These are phyloP conservation scores for Panaeolus cyanescens DNA, from an alignment of 768 basidiomycete genomes.

Conservation along the genomic window DNA sequence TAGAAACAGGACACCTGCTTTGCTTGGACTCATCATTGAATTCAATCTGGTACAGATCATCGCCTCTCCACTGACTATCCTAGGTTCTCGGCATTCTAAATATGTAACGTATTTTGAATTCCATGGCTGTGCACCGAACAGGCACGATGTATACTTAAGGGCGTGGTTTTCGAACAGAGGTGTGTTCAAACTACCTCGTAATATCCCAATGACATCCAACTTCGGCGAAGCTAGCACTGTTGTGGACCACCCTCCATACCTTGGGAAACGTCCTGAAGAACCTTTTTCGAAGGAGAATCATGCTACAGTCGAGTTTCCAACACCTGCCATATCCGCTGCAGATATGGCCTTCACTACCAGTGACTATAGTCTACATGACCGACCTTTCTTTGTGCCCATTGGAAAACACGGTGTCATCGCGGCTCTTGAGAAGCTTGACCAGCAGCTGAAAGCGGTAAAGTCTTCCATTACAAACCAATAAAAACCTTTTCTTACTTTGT, in stretches of 20 bases:
- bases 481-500: neutral
- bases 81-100: neutral
- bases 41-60: neutral
- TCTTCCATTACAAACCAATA: neutral
- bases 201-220: constrained; percentile 31
- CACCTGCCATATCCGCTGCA: constrained; percentile 12
- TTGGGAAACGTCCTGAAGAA: constrained; percentile 22
- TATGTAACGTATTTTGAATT: neutral
- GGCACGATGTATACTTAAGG: neutral
- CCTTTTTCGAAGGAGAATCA: constrained; percentile 9
- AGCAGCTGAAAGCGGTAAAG: constrained; percentile 53
- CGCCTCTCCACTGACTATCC: neutral
- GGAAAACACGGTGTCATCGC: constrained; percentile 64
- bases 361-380: constrained; percentile 54
- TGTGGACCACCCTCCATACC: constrained; percentile 36
- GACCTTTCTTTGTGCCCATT: constrained; percentile 75
- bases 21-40: too few relatives aligned
- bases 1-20: neutral
- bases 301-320: constrained; percentile 11
- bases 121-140: neutral
- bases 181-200: neutral
- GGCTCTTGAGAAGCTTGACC: constrained; percentile 72
- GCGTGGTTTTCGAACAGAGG: neutral
- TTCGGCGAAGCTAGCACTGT: constrained; percentile 47
- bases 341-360: constrained; percentile 43